Percentiles rank a stretch among this genome's conserved stretches.
Evolutionary conservation across 2,329 filamentous ascomycete species (phyloP).

Genomic region (Fusarium sp.): DNA sequence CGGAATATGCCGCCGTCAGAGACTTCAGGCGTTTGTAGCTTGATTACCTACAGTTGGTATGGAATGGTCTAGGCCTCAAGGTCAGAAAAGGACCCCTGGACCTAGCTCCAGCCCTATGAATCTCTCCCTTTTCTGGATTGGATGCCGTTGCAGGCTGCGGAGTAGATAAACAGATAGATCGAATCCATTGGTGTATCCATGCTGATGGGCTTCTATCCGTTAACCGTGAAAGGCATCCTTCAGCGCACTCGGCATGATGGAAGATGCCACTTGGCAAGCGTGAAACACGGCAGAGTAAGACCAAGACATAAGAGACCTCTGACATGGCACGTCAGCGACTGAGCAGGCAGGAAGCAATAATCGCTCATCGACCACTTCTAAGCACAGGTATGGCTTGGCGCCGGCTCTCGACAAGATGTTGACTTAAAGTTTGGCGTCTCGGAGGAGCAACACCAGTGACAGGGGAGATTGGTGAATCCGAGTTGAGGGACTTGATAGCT

Average conservation of each 20-base stretch:
- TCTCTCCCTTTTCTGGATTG: neutral
- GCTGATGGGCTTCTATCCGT: neutral
- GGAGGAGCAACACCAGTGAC: conserved; percentile 1
- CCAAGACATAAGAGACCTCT: neutral
- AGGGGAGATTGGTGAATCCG: conserved; percentile 1
- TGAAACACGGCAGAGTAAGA: neutral
- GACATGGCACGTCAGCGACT: neutral
- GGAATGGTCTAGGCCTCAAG: conserved; percentile 17
- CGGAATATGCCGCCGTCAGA: neutral
- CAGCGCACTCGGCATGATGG: neutral
- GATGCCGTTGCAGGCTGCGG: neutral
- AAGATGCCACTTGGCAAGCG: neutral
- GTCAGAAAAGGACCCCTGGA: neutral
- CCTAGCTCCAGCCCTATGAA: conserved; percentile 8
- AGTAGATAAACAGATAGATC: neutral
- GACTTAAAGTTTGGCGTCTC: conserved; percentile 20
- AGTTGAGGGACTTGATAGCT: neutral
- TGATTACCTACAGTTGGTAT: neutral
- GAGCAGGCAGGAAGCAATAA: neutral
- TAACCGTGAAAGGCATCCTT: neutral
- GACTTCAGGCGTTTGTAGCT: neutral
- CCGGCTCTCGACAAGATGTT: conserved; percentile 1
- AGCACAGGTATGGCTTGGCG: neutral
- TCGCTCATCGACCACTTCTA: neutral
- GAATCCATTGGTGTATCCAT: neutral